Base-by-base conservation (phyloP, 208 protist genomes). In the Balamuthia mandrillaris region DNA sequence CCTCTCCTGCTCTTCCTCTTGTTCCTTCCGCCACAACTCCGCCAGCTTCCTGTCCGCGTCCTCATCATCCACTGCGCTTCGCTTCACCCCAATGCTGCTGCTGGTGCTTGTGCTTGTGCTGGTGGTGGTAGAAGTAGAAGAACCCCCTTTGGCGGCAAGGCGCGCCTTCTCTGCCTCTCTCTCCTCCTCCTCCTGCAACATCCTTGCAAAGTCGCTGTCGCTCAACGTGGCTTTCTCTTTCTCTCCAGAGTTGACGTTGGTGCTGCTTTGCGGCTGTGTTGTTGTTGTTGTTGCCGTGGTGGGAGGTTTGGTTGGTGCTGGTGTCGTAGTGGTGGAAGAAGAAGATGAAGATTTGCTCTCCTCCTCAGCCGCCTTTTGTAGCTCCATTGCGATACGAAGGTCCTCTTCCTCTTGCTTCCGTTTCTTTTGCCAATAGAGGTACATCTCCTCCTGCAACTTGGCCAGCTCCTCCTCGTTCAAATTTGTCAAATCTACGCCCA, bases 381-480 rank as follows among this genome's bases (percentile, higher is more conserved):
- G 66, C 66, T 39, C 1, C 29, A 39, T 39, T 14, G 66, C 66
- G 14, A 77, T 1, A 29, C 66, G 66, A 39, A 77, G 49, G 24
- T 77, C 66, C 66, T 77, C 66, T 35, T 77, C 66, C 44, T 77
- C 66, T 33, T 77, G 66, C 24, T 54, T 21, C 24, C 66, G 66
- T 45, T 54, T 77, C 66, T 33, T 31, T 45, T 77, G 44, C 66
- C 66, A 77, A 33, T 42, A 77, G 21, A 39, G 66, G 1, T 56
- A 45, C 1, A 45, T 45, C 16, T 77, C 66, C 9, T 39, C 66
- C 42, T 77, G 66, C 41, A 77, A 9, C 27, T 45, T 18, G 3
- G 66, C 66, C 10, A 77, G 66, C 66, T 77, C 66, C 27, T 31
- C 66, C 21, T 77, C 66, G n/a, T 70, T n/a, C n/a, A n/a, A n/a